Percentiles rank a stretch among this genome's conserved stretches.
phyloP scores from a whole-genome alignment of 257 asterid genomes.

The Lithospermum erythrorhizon region DNA sequence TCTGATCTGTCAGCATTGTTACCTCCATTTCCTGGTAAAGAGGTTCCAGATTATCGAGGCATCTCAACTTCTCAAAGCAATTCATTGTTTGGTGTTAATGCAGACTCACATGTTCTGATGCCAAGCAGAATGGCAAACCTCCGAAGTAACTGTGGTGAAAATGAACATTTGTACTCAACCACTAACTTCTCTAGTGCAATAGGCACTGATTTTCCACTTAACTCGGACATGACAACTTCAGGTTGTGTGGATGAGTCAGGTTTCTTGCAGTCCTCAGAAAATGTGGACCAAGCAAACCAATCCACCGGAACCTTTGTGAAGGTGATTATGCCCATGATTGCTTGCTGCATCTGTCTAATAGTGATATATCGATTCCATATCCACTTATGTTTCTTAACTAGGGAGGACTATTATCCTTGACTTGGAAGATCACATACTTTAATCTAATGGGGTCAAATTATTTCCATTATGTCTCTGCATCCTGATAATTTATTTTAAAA shows the following conservation, averaged over 20 bases:
- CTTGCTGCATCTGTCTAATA: not conserved
- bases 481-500: too few relatives aligned
- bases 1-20: constrained; percentile 53
- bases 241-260: constrained; percentile 86
- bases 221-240: constrained; percentile 63
- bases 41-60: constrained; percentile 46
- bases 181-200: constrained; percentile 40
- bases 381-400: too few relatives aligned
- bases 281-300: constrained; percentile 58
- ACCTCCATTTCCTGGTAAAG: constrained; percentile 63
- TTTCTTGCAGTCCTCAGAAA: constrained; percentile 75
- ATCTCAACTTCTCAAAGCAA: constrained; percentile 38
- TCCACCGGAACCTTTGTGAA: constrained; percentile 67
- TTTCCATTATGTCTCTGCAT: not conserved
- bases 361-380: not conserved
- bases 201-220: constrained; percentile 49
- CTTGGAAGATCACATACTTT: not conserved
- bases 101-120: constrained; percentile 39
- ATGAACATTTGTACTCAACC: constrained; percentile 39
- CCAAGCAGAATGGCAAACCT: constrained; percentile 40
- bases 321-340: constrained; percentile 26
- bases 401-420: too few relatives aligned
- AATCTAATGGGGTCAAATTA: not conserved
- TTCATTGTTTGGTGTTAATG: constrained; percentile 42
- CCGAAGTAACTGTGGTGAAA: constrained; percentile 28